Evolutionary conservation across 345 rosid genomes (phyloP).

Genomic region (Euphorbia peplus): DNA sequence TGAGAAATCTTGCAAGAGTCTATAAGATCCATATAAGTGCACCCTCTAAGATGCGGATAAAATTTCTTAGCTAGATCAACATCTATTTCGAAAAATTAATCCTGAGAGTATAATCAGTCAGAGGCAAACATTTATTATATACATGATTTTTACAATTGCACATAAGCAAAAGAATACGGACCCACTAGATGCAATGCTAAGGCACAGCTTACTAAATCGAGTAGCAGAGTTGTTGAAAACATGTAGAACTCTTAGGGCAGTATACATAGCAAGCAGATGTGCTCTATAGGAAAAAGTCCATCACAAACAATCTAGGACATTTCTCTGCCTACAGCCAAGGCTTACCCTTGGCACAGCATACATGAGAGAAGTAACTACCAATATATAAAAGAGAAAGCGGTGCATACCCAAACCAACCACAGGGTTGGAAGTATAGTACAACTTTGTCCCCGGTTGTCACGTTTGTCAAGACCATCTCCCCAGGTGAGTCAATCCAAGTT

Average conservation of each 20-base stretch:
- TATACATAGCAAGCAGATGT: not conserved
- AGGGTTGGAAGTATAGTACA: slow-evolving; percentile 75
- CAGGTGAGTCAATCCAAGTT: slow-evolving; percentile 74
- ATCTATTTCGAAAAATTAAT: not conserved
- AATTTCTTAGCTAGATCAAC: not conserved
- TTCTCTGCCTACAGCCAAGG: not conserved
- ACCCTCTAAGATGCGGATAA: not conserved
- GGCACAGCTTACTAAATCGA: not conserved
- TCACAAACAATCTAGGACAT: not conserved
- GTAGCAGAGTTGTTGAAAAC: not conserved
- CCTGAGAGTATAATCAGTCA: slow-evolving; percentile 7
- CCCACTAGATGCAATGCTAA: not conserved
- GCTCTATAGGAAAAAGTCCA: not conserved
- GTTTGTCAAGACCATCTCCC: slow-evolving; percentile 81
- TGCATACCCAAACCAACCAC: slow-evolving; percentile 79
- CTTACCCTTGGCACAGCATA: not conserved
- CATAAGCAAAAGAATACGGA: not conserved
- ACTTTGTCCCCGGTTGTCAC: slow-evolving; percentile 70
- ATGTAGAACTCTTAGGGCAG: not conserved
- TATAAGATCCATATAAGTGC: too few species aligned
- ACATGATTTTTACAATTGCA: not conserved
- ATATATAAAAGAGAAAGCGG: not conserved
- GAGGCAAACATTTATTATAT: not conserved
- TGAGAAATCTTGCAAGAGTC: not conserved
- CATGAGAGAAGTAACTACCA: not conserved